Evolutionary conservation across 495 filamentous ascomycete species (phyloP).

Genomic region (Neurospora sp.): DNA sequence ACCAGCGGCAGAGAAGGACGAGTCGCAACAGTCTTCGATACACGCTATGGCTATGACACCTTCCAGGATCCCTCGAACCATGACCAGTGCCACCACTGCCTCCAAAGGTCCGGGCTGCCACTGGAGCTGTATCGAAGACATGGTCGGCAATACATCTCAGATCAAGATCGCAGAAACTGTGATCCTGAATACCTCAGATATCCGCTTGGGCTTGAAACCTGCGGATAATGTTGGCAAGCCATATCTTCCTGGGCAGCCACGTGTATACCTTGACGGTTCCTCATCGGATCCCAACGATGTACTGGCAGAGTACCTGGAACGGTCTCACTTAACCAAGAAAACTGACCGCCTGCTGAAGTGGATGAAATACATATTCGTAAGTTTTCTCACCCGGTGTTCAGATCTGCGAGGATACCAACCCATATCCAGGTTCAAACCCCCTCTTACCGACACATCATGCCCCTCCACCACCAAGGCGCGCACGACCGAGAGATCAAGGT

Average conservation of each 20-base stretch:
- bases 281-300: background rate
- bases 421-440: conserved; percentile 15
- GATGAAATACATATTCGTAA: conserved; percentile 20
- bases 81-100: background rate
- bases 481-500: conserved; percentile 16
- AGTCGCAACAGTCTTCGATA: background rate
- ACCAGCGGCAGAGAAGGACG: background rate
- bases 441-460: conserved; percentile 16
- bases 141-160: background rate
- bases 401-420: too few relatives aligned
- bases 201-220: background rate
- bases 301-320: conserved; percentile 7
- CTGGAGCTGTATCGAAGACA: background rate
- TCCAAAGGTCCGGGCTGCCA: background rate
- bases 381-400: background rate
- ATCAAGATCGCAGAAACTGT: background rate
- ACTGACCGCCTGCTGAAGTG: conserved; percentile 14
- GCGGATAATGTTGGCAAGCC: background rate
- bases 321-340: conserved; percentile 6
- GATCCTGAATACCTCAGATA: background rate
- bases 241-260: conserved; percentile 20
- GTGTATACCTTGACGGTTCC: conserved; percentile 7
- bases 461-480: conserved; percentile 17
- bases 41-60: background rate
- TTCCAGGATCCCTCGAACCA: background rate